Evolutionary conservation across 2,329 filamentous ascomycete genomes (phyloP), one percentile per base, ranked within the genome.

Genomic region (Colletotrichum godetiae): DNA sequence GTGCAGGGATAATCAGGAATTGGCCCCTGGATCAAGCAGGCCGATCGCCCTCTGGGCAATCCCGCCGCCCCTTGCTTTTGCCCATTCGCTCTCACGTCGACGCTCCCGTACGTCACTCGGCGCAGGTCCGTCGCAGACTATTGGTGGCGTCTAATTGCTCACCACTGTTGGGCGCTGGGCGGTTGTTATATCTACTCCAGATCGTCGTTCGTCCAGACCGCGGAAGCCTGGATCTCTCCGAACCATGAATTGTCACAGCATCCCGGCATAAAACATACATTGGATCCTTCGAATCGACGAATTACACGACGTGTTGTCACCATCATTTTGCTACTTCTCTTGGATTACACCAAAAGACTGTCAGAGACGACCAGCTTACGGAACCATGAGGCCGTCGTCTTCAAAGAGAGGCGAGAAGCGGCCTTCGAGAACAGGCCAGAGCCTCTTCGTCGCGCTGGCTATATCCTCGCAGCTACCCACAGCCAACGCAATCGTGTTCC

Each of bases 1-100:
- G 42, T 57, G 64, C 73, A 75, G 73, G 70, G 70, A 73, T 75
- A 70, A 73, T 73, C 73, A 73, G 66, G 65, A 53, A 73, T 69
- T 69, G 70, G 62, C 62, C 64, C 73, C 73, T 70, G 70, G 73
- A 72, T 67, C 70, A 66, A 60, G 53, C 61, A 66, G 61, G 73
- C 58, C 66, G 66, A 74, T 75, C 73, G 46, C 55, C 70, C 55
- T 58, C 46, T 66, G 33, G 65, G 19, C 42, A 63, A 37, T 73
- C 58, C 59, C 27, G 57, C 52, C 42, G 56, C 62, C 70, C 56
- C 59, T 67, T 49, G 55, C 72, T 53, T 67, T 49, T 42, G 37
- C 15, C 35, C 12, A 67, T 72, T 74, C 72, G 62, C 35, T 35
- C 57, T 61, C 53, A 22, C 29, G 33, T 37, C 72, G 33, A 62